Conservation (phyloP, 176 grass and related monocot species). For the Olyra latifolia region DNA sequence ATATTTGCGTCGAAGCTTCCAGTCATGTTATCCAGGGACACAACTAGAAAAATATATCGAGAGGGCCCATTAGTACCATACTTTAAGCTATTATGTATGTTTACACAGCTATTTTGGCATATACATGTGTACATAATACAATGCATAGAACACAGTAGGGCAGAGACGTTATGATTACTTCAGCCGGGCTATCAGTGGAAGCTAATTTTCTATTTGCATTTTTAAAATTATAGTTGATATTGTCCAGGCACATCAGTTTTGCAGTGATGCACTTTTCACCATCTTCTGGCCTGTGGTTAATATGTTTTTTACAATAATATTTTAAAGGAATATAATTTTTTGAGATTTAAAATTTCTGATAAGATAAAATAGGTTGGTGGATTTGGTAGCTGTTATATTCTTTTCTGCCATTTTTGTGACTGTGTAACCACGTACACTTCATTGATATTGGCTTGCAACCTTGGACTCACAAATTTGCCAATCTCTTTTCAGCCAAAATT, state of each 20-base stretch:
- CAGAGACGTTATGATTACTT: neutral
- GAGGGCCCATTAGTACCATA: too few species aligned
- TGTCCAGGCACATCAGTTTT: neutral
- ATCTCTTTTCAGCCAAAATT: slow-evolving; percentile 74
- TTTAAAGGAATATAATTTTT: neutral
- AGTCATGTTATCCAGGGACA: neutral
- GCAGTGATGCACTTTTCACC: neutral
- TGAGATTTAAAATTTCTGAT: neutral
- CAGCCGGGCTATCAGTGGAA: neutral
- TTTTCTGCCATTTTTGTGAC: slow-evolving; percentile 11
- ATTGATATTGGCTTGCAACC: neutral
- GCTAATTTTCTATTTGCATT: neutral
- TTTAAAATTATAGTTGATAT: neutral
- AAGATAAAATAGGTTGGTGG: neutral
- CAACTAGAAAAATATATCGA: too few species aligned
- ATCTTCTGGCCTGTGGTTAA: neutral
- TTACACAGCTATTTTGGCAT: too few species aligned
- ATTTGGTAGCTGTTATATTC: neutral
- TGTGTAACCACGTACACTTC: neutral
- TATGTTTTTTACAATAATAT: slow-evolving; percentile 14
- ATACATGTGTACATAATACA: too few species aligned
- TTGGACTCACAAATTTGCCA: slow-evolving; percentile 16
- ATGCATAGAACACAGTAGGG: neutral
- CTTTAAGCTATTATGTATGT: too few species aligned
- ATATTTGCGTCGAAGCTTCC: neutral